Conservation (phyloP, 2,329 filamentous ascomycete species). For the Pyrenophora teres region DNA sequence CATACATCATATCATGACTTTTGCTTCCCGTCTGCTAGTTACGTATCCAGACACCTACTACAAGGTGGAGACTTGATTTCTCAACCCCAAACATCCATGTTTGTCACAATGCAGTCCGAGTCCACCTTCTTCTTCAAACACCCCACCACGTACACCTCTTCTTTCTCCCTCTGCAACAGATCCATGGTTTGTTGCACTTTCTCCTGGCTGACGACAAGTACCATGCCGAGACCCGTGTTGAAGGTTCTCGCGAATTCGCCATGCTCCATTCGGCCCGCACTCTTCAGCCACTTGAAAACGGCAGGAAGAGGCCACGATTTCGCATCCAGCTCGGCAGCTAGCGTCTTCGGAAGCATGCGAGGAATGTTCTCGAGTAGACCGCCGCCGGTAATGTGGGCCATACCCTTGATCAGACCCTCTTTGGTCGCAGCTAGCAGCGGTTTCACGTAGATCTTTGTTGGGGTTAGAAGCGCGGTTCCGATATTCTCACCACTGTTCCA, state of each 20-base stretch:
- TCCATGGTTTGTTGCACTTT: constrained; percentile 65
- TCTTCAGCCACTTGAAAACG: constrained; percentile 87
- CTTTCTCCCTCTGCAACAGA: constrained; percentile 68
- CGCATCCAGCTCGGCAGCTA: constrained; percentile 82
- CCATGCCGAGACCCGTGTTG: constrained; percentile 95
- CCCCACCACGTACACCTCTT: constrained; percentile 79
- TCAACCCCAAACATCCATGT: constrained; percentile 58
- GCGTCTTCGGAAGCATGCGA: constrained; percentile 79
- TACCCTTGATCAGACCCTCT: constrained; percentile 76
- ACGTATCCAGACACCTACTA: neutral
- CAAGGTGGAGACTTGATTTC: neutral
- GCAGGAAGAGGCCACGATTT: constrained; percentile 73
- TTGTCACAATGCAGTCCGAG: constrained; percentile 64
- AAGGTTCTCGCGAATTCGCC: constrained; percentile 89
- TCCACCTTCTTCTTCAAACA: constrained; percentile 64
- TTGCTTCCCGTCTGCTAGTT: neutral
- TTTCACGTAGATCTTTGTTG: constrained; percentile 93
- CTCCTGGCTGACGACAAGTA: constrained; percentile 73
- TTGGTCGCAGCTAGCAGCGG: constrained; percentile 69
- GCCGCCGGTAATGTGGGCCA: constrained; percentile 96
- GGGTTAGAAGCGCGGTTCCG: constrained; percentile 80
- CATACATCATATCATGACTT: neutral
- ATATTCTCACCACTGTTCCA: constrained; percentile 70
- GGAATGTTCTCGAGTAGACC: constrained; percentile 93
- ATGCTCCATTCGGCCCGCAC: constrained; percentile 69